Percentiles rank a stretch among this genome's conserved stretches.
Evolutionary conservation across 176 grass and related monocot genomes (phyloP).

Genomic region (Coix lacrymajobi): DNA sequence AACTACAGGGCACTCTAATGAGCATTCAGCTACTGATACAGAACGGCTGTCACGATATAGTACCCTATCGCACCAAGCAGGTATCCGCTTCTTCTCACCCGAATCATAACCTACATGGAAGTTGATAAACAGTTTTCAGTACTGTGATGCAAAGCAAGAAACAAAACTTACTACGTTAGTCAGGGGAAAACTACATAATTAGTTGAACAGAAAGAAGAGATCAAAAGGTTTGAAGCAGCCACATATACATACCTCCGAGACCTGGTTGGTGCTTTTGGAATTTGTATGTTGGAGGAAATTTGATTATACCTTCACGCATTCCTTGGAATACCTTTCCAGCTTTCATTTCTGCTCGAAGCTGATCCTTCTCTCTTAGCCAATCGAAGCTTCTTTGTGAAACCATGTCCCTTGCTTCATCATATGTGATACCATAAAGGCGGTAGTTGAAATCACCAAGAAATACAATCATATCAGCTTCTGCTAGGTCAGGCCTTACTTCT

Average conservation of each 20-base stretch:
- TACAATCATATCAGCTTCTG: conserved; percentile 89
- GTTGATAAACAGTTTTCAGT: conserved; percentile 20
- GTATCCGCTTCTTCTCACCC: conserved; percentile 92
- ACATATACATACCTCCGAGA: conserved; percentile 63
- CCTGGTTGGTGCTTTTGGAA: conserved; percentile 83
- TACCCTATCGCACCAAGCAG: conserved; percentile 97
- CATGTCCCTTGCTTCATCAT: conserved; percentile 98
- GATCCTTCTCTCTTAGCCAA: conserved; percentile 98
- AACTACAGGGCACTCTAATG: conserved; percentile 86
- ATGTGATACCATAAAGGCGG: conserved; percentile 82
- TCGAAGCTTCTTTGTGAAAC: conserved; percentile 98
- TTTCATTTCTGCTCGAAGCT: conserved; percentile 91
- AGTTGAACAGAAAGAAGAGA: neutral
- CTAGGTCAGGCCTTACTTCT: conserved; percentile 73
- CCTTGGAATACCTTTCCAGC: conserved; percentile 94
- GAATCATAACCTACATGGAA: conserved; percentile 86
- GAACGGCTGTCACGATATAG: conserved; percentile 89
- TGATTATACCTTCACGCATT: conserved; percentile 96
- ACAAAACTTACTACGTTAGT: neutral
- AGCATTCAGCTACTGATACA: conserved; percentile 78
- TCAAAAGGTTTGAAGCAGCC: conserved; percentile 3
- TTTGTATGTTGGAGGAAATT: conserved; percentile 98
- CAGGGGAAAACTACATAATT: neutral
- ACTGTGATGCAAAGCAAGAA: neutral
- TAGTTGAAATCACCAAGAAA: conserved; percentile 99